Evolutionary conservation across 2,329 filamentous ascomycete genomes (phyloP).

Genomic region (Sarocladiaceae sp.): DNA sequence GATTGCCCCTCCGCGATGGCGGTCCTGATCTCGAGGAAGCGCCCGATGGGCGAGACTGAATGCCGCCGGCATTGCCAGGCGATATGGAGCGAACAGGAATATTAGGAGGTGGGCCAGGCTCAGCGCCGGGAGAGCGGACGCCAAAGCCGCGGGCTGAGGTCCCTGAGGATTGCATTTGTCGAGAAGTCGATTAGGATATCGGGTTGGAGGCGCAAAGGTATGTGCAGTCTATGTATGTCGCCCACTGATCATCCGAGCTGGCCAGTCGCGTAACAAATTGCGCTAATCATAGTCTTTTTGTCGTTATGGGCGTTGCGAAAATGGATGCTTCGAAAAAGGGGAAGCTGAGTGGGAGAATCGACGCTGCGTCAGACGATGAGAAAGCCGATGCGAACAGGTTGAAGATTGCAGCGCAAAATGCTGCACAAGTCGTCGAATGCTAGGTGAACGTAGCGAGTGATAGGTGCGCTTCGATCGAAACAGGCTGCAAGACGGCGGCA

Average conservation of each 20-base stretch:
- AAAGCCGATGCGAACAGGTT: neutral
- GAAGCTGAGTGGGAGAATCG: neutral
- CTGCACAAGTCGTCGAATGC: neutral
- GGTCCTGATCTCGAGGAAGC: constrained; percentile 10
- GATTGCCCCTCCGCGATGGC: constrained; percentile 12
- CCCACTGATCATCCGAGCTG: neutral
- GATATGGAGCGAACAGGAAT: constrained; percentile 56
- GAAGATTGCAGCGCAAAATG: neutral
- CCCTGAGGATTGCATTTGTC: constrained; percentile 46
- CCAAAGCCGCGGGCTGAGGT: constrained; percentile 48
- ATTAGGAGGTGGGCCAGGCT: constrained; percentile 54
- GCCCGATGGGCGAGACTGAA: constrained; percentile 20
- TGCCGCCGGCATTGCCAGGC: constrained; percentile 57
- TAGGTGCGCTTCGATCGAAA: too few relatives aligned
- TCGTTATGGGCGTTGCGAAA: neutral
- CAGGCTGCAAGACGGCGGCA: too few relatives aligned
- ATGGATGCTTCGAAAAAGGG: neutral
- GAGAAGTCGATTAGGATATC: neutral
- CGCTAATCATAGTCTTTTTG: neutral
- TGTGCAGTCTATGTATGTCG: too few relatives aligned
- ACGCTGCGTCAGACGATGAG: neutral
- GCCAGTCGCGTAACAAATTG: too few relatives aligned
- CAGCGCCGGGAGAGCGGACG: constrained; percentile 60
- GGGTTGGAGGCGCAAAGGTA: neutral
- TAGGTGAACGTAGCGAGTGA: too few relatives aligned